Base-by-base conservation (phyloP, 106 monocot genomes). In the Iris macrosiphon region DNA sequence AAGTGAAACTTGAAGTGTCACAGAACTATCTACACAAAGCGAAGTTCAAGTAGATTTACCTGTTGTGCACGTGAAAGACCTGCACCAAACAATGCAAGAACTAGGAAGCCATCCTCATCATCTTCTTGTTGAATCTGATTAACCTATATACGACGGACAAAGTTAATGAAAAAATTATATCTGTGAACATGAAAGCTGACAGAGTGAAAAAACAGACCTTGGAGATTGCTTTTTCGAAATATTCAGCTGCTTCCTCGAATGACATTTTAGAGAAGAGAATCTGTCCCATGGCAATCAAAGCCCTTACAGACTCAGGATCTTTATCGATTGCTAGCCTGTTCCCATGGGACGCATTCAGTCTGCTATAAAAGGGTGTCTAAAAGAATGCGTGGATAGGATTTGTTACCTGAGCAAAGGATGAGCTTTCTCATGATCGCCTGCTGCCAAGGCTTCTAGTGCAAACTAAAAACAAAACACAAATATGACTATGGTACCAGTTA, bases 201-300 rank as follows among this genome's bases (percentile, higher is more conserved):
- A 7, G n/a, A 14, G 15, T 39, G 38, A 17, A 45, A 49, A 39
- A 57, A 39, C 31, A 20, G 4, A 91, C 85, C 90, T 90, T 87
- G n/a, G 77, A 56, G 21, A 98, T 75, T 53, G 96, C 96, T 35
- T 51, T 65, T 40, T 98, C 87, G 42, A 81, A 90, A 77, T 80
- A 78, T 38, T 80, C 67, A 57, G 73, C 64, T 49, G 96, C 79
- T 72, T 98, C 96, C 13, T 29, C 52, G 45, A 87, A 74, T 59
- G 46, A 78, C 28, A 55, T 49, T 67, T 65, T 80, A 9, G 90
- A 79, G 53, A 57, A 86, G 8, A 78, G 55, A 55, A 80, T 78
- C 67, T 98, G 79, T 19, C 90, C 86, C 56, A 87, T 72, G 32
- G 83, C 90, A 71, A 98, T 65, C 48, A 80, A 72, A 31, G 75